phyloP scores from a whole-genome alignment of 2,329 filamentous ascomycete genomes.

The Immersiporthe knoxdaviesiana region DNA sequence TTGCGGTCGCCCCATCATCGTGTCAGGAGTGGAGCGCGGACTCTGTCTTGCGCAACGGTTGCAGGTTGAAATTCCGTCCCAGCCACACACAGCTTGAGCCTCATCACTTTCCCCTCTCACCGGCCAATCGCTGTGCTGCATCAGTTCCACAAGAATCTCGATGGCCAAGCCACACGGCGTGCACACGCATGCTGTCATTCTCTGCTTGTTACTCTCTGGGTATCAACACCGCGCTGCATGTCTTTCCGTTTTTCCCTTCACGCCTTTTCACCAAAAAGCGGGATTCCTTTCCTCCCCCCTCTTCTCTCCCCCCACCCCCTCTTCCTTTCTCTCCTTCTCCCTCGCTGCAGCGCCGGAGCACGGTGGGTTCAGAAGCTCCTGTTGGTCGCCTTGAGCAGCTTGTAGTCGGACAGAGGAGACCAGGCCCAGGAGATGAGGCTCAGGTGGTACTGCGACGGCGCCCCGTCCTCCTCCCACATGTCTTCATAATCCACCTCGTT shows the following conservation, averaged over 20 bases:
- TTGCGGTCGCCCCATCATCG: neutral
- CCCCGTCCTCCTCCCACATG: constrained; percentile 25
- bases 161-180: constrained; percentile 13
- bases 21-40: neutral
- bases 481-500: constrained; percentile 12
- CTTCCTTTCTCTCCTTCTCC: neutral
- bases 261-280: neutral
- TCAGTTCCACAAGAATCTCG: neutral
- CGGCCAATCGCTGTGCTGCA: neutral
- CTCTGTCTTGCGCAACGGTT: neutral
- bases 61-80: neutral
- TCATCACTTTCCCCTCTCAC: neutral
- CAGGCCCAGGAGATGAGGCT: constrained; percentile 28
- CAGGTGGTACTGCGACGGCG: constrained; percentile 23
- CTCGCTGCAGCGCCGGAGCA: neutral
- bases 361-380: constrained; percentile 1
- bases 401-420: constrained; percentile 28
- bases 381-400: constrained; percentile 22
- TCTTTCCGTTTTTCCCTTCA: neutral
- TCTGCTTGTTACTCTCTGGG: neutral
- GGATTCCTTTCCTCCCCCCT: no score
- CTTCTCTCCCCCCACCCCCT: neutral
- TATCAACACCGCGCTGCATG: neutral
- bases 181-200: neutral
- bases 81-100: constrained; percentile 8